Base-by-base conservation (phyloP, 2,329 filamentous ascomycete genomes). In the Colletotrichum melonis region DNA sequence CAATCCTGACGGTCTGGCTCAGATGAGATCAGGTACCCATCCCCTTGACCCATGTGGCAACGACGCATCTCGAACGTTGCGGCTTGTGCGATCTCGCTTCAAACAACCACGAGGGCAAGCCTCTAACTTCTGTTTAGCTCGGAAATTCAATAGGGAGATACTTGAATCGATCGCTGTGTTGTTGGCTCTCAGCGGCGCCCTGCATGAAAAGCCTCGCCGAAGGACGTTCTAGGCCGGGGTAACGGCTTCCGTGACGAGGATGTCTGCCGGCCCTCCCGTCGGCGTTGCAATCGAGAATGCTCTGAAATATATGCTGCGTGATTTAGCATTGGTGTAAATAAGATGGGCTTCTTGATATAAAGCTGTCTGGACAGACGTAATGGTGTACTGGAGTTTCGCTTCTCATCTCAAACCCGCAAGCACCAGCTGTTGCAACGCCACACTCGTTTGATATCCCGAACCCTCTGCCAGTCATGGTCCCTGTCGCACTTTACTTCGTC, bases 401-500 rank as follows among this genome's bases (percentile, higher is more conserved):
- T 58, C 5, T 56, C 69, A 52, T 35, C 30, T 14, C 32, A 26
- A 7, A 22, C 56, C 49, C 35, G 30, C 35, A 67, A 60, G 30
- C 46, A 62, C 32, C 24, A 30, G 16, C 57, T 22, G 56, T 57
- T 74, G 46, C 67, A 59, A 62, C 57, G 69, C 60, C 68, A 73
- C 72, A 76, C 71, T 80, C 78, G 74, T 78, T 80, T 77, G 62
- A 28, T n/a, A 60, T 28, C 55, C 30, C 22, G 26, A 5, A 49
- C 49, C 35, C 24, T 59, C 35, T 35, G 38, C 56, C 66, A 60
- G 67, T 69, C 55, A 78, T 80, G 75, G 74, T 79, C 66, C 76
- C 75, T 71, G 70, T 68, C 55, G n/a, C 77, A 66, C 24, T 74
- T 75, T 69, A 74, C 62, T 74, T 80, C n/a, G 74, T 76, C 76